phyloP scores from a whole-genome alignment of 371 early-diverging fungal genomes.

The Syncephalastrum monosporum region DNA sequence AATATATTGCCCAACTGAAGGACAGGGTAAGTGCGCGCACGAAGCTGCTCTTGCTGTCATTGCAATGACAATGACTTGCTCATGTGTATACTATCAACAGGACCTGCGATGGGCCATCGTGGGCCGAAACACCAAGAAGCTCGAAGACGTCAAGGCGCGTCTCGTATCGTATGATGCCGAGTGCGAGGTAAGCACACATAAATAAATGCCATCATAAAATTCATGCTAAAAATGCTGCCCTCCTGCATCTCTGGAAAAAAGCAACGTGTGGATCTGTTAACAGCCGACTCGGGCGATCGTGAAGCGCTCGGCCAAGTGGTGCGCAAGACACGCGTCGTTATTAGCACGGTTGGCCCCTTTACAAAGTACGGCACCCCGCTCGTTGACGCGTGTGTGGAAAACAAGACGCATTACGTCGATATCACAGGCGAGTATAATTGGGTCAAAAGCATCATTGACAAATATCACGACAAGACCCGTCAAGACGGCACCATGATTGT shows the following conservation, averaged over 20 bases:
- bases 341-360: slow-evolving; percentile 79
- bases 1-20: slow-evolving; percentile 36
- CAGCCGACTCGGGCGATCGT: slow-evolving; percentile 60
- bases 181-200: background rate
- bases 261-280: slow-evolving; percentile 43
- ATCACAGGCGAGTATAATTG: slow-evolving; percentile 84
- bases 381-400: slow-evolving; percentile 81
- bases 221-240: slow-evolving; percentile 10
- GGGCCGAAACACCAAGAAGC: slow-evolving; percentile 66
- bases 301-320: slow-evolving; percentile 59
- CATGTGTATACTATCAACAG: background rate
- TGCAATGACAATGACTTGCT: no score
- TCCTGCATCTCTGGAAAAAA: no score
- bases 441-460: slow-evolving; percentile 65
- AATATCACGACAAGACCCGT: slow-evolving; percentile 69
- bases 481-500: slow-evolving; percentile 70
- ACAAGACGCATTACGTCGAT: slow-evolving; percentile 89
- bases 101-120: slow-evolving; percentile 5
- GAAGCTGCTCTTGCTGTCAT: no score
- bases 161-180: slow-evolving; percentile 36
- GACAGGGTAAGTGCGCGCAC: slow-evolving; percentile 20
- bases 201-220: slow-evolving; percentile 9
- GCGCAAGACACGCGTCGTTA: slow-evolving; percentile 68
- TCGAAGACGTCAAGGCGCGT: slow-evolving; percentile 42
- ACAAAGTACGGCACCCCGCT: slow-evolving; percentile 64